Evolutionary conservation across 305 asterid genomes (phyloP).

Genomic region (Fraxinus velutina): DNA sequence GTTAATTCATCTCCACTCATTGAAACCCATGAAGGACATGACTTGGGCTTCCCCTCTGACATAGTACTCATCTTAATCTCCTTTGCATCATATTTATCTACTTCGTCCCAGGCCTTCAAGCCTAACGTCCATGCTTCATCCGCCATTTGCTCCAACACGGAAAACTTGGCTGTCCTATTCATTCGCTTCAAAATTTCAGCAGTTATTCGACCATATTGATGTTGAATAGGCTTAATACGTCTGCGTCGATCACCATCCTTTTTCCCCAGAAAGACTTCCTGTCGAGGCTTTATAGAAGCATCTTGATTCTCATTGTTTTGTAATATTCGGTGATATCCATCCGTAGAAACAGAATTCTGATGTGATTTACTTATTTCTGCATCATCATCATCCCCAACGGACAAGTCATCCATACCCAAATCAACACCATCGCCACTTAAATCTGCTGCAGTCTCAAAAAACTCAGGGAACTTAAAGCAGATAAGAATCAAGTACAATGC

Average conservation of each 20-base stretch:
- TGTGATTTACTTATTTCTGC: conserved; percentile 34
- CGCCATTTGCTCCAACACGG: conserved; percentile 73
- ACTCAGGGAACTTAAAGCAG: conserved; percentile 64
- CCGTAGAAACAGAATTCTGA: conserved; percentile 30
- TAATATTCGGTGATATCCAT: conserved; percentile 49
- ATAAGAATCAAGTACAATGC: conserved; percentile 70
- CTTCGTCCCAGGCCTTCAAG: conserved; percentile 83
- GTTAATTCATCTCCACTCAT: conserved; percentile 57
- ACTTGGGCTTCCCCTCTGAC: conserved; percentile 81
- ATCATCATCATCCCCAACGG: conserved; percentile 35
- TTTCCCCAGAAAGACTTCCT: conserved; percentile 30
- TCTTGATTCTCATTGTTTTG: conserved; percentile 41
- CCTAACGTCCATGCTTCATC: conserved; percentile 92
- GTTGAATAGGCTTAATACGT: conserved; percentile 31
- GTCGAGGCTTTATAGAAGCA: conserved; percentile 30
- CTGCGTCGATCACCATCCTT: conserved; percentile 13
- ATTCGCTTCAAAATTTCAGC: conserved; percentile 50
- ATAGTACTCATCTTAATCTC: conserved; percentile 59
- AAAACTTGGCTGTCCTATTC: conserved; percentile 48
- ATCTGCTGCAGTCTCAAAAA: conserved; percentile 59
- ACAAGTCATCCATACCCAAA: conserved; percentile 38
- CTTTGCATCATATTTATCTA: conserved; percentile 50
- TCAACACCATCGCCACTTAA: conserved; percentile 42
- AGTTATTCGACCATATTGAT: conserved; percentile 72
- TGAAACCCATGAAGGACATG: conserved; percentile 88